phyloP scores from a whole-genome alignment of 768 basidiomycete species.

The Xerocomus spinulosus region DNA sequence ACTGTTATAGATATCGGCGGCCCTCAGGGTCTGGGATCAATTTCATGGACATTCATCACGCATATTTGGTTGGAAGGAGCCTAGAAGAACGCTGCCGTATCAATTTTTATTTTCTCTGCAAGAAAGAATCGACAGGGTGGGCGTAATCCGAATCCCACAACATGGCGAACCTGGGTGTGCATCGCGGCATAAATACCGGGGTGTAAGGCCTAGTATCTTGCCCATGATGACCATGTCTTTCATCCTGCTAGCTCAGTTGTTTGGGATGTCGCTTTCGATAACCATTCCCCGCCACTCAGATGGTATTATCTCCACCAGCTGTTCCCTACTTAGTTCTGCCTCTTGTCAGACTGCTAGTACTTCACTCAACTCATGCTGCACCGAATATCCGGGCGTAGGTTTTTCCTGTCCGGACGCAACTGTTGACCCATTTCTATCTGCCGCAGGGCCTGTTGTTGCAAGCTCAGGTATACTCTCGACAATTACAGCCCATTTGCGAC shows the following conservation, averaged over 20 bases:
- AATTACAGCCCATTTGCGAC: not conserved
- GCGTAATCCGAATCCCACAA: not conserved
- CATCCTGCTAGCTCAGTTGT: slow-evolving; percentile 18
- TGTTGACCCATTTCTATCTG: not conserved
- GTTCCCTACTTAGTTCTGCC: slow-evolving; percentile 41
- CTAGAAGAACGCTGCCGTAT: not conserved
- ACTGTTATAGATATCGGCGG: no score
- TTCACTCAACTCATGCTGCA: slow-evolving; percentile 52
- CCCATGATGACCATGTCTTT: slow-evolving; percentile 12
- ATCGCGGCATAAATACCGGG: slow-evolving; percentile 14
- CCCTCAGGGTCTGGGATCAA: no score
- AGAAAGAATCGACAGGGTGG: not conserved
- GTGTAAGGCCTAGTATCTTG: not conserved
- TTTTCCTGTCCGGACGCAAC: not conserved
- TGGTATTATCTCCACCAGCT: slow-evolving; percentile 48
- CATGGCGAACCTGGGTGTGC: not conserved
- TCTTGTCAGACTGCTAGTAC: slow-evolving; percentile 55
- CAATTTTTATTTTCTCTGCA: not conserved
- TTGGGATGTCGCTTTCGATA: slow-evolving; percentile 14
- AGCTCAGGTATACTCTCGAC: slow-evolving; percentile 37
- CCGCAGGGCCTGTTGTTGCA: slow-evolving; percentile 57
- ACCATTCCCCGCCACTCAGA: slow-evolving; percentile 27
- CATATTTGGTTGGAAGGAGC: not conserved
- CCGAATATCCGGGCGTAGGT: slow-evolving; percentile 60
- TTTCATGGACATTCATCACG: not conserved